Base-by-base conservation (phyloP, 345 rosid genomes). In the Bruguiera gymnorhiza region DNA sequence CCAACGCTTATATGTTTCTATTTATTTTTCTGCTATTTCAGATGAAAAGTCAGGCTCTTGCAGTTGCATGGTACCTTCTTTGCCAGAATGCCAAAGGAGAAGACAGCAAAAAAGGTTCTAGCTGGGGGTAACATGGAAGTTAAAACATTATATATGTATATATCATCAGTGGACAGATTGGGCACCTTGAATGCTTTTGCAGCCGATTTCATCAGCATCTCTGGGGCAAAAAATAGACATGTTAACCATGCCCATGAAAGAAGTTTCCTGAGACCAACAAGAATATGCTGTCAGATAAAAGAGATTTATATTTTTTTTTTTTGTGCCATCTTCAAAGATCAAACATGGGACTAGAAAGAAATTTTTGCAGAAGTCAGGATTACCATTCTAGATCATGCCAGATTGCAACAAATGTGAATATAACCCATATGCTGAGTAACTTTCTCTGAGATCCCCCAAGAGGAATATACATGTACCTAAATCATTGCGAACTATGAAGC, bases 331-430 rank as follows among this genome's bases (percentile, higher is more conserved):
- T 43, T 43, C 50, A 43, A 43, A 56, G 60, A 56, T 56, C 29
- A 56, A 56, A 24, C 16, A 10, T 8, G 13, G 36, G n/a, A 63
- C 8, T 6, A 57, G 46, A 65, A 62, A 43, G 51, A 55, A 10
- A 24, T 59, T 1, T 34, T 5, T 27, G 51, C 5, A 15, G 6
- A 65, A 64, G 75, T 62, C 6, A n/a, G 29, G 65, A 39, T 66
- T 94, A 94, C 97, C 98, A 94, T 75, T 94, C 97, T 27, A 94
- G 80, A 79, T 94, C 98, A 78, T 94, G 98, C 97, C 98, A 94
- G 67, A 94, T 36, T 27, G 96, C 98, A 72, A 94, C 98, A 81
- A 91, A 94, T 31, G 98, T 91, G 84, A 94, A 91, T 65, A 91
- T 85, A 67, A 85, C 88, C 98, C 98, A 94, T 63, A 94, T 74